Conservation (phyloP, 805 yeast genomes). For the Lachancea nothofagi region DNA sequence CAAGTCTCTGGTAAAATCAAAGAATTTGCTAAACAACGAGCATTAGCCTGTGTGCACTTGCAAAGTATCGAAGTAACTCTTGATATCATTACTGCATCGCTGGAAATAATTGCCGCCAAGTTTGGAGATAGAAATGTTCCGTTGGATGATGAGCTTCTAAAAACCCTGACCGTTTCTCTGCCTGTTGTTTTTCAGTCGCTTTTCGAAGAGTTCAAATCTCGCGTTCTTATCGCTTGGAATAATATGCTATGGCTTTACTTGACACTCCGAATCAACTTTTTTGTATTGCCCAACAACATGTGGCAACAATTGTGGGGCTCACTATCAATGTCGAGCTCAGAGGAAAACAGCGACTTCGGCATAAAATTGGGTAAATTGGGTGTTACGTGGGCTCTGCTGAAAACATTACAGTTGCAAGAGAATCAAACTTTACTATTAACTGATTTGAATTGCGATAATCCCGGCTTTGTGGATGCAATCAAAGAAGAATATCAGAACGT, state of each 20-base stretch:
- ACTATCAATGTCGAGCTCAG: constrained; percentile 8
- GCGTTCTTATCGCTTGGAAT: constrained; percentile 62
- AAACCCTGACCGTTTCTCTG: constrained; percentile 19
- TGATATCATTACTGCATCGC: constrained; percentile 70
- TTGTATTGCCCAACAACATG: constrained; percentile 17
- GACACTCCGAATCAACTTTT: constrained; percentile 25
- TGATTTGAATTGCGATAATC: constrained; percentile 21
- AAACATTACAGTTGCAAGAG: constrained; percentile 21
- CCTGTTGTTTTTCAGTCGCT: constrained; percentile 39
- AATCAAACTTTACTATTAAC: constrained; percentile 11
- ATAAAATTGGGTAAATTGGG: constrained; percentile 37
- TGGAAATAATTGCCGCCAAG: constrained; percentile 47
- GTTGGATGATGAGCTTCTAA: constrained; percentile 14
- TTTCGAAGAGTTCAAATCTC: constrained; percentile 45
- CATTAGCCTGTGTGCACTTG: constrained; percentile 45
- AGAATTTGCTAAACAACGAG: constrained; percentile 37
- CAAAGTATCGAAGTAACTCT: constrained; percentile 64
- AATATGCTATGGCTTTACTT: constrained; percentile 54
- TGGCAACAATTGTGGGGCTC: constrained; percentile 18
- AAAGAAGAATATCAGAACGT: constrained; percentile 20
- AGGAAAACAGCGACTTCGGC: constrained; percentile 23
- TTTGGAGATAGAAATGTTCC: constrained; percentile 14
- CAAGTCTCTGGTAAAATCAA: constrained; percentile 29
- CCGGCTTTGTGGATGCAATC: constrained; percentile 24
- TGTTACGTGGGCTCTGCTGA: constrained; percentile 40